A percentile compares a stretch with the other conserved stretches of the same genome.
These are phyloP conservation scores for Psilocybe mexicana DNA, from an alignment of 1,284 basidiomycete species.

Conservation along the genomic window DNA sequence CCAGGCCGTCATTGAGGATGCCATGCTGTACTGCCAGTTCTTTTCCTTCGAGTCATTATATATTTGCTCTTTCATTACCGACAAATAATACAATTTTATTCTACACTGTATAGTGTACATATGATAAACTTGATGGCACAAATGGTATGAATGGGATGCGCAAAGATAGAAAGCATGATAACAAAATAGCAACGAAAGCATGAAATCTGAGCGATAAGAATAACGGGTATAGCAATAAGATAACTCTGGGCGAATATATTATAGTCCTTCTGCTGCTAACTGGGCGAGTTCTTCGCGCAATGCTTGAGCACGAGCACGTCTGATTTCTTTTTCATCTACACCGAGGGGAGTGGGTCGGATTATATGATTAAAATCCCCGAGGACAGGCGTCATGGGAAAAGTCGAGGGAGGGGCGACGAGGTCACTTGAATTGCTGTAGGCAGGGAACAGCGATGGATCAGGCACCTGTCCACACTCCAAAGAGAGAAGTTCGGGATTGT, in stretches of 20 bases:
- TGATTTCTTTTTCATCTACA: background rate
- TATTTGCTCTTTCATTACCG: too few species aligned
- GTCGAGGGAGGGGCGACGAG: background rate
- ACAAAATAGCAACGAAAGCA: background rate
- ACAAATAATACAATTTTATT: too few species aligned
- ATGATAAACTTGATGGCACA: background rate
- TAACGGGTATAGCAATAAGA: background rate
- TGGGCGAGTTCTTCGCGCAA: background rate
- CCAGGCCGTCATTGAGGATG: constrained; percentile 46
- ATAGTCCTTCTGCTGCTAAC: background rate
- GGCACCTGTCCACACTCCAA: too few species aligned
- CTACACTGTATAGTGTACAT: background rate
- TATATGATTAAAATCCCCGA: background rate
- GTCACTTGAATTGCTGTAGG: background rate
- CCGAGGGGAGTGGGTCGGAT: background rate
- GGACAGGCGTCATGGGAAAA: background rate
- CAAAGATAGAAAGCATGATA: constrained; percentile 4
- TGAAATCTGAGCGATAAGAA: background rate
- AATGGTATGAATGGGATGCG: too few species aligned
- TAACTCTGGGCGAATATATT: background rate
- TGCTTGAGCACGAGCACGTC: background rate
- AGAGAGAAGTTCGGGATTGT: too few species aligned
- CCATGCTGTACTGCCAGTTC: too few species aligned
- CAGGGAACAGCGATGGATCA: too few species aligned
- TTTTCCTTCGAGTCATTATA: too few species aligned